Base-by-base conservation (phyloP, 345 rosid species). In the Syzygium oleosum region DNA sequence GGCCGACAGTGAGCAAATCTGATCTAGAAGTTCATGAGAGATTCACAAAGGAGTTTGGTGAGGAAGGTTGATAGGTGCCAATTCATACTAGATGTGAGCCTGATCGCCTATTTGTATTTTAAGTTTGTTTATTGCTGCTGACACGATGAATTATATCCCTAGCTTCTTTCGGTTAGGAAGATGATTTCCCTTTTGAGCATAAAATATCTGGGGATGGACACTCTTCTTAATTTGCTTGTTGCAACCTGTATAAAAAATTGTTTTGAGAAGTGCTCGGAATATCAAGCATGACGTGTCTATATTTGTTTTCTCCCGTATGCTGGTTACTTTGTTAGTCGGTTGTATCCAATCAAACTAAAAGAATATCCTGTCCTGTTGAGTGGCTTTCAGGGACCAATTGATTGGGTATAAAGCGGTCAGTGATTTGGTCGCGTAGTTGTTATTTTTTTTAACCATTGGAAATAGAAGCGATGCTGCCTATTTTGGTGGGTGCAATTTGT, bases 41-140 rank as follows among this genome's bases (percentile, higher is more conserved):
- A 94, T 97, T 97, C 94, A 97, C 99, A 12, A 94, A 93, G 87
- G 99, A 97, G 93, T 97, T 96, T 91, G 99, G 99, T 77, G 98
- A 97, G 94, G 99, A 97, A 90, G 99, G 99, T 88, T 97, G 88
- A 94, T 84, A 87, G 51, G 86, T 27, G 29, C 52, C 23, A 88
- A 91, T 86, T 80, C 88, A 53, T 77, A 59, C 88, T 84, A 84
- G 91, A 22, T 19, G 49, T 86, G 91, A 88, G 91, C 92, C 87
- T 86, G 86, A 59, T 87, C 86, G 85, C 89, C 85, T 79, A 89
- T 92, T 86, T 94, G 93, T 93, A 91, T 84, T 88, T 88, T 91
- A 91, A 31, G 85, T 46, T 55, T 49, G 88, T 87, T 85, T 86
- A 83, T 89, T 85, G 61, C 90, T 38, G 34, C 88, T 90, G 92